phyloP scores from a whole-genome alignment of 148 eudicot species.

The Chenopodium quinoa region DNA sequence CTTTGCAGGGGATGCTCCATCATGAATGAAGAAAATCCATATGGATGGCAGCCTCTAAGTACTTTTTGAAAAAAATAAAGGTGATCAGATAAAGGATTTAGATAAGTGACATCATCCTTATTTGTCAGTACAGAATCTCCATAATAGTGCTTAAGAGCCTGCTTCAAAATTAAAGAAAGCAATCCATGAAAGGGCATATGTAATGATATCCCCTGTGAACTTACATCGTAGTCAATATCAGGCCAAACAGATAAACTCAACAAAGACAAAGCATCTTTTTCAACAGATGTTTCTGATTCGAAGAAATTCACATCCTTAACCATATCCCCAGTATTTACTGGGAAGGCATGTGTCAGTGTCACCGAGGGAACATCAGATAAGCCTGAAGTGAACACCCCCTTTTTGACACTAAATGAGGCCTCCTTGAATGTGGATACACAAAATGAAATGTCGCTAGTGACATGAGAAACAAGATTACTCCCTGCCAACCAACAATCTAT shows the following conservation, averaged over 20 bases:
- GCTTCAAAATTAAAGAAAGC: constrained; percentile 64
- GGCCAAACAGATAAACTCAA: constrained; percentile 82
- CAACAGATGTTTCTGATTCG: constrained; percentile 50
- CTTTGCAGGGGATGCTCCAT: constrained; percentile 96
- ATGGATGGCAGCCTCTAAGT: constrained; percentile 76
- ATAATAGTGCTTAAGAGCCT: constrained; percentile 55
- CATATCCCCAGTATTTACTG: constrained; percentile 29
- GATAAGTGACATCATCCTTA: constrained; percentile 21
- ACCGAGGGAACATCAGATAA: constrained; percentile 31
- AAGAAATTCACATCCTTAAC: constrained; percentile 32
- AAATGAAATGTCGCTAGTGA: constrained; percentile 30
- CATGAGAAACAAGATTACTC: constrained; percentile 48
- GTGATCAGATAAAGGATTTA: constrained; percentile 29
- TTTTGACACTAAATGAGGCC: constrained; percentile 50
- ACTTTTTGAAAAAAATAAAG: constrained; percentile 58
- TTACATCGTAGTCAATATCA: constrained; percentile 67
- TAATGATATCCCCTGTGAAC: constrained; percentile 75
- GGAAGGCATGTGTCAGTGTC: constrained; percentile 10
- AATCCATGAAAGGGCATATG: constrained; percentile 87
- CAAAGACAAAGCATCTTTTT: constrained; percentile 46
- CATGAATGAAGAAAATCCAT: constrained; percentile 78
- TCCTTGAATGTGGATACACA: constrained; percentile 53
- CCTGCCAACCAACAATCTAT: constrained; percentile 65
- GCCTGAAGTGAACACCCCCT: constrained; percentile 40
- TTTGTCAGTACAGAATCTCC: constrained; percentile 43